Evolutionary conservation across 2,329 filamentous ascomycete species (phyloP).

Genomic region (Ophiostoma novo-ulmi): DNA sequence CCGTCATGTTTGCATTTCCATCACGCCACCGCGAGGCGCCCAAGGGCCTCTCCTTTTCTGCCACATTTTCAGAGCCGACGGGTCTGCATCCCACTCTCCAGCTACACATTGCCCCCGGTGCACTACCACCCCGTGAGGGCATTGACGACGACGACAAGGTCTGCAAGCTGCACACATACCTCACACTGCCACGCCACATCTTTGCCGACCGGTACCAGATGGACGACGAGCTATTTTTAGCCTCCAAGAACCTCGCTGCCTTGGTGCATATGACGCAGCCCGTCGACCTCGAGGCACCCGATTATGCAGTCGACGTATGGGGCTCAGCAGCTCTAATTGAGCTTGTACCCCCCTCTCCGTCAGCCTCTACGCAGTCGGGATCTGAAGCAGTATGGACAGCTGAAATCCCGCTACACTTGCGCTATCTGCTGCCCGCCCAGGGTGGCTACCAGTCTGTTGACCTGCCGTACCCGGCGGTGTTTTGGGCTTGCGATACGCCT

Average conservation of each 20-base stretch:
- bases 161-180: conserved; percentile 71
- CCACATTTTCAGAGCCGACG: conserved; percentile 62
- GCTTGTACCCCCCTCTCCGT: conserved; percentile 46
- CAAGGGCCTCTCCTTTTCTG: conserved; percentile 50
- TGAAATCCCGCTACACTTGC: conserved; percentile 75
- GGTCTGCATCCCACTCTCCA: conserved; percentile 80
- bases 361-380: conserved; percentile 26
- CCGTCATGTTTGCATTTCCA: conserved; percentile 77
- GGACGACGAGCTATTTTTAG: conserved; percentile 66
- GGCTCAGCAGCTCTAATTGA: conserved; percentile 74
- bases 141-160: conserved; percentile 19
- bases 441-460: conserved; percentile 51
- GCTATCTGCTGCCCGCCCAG: conserved; percentile 64
- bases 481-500: conserved; percentile 78
- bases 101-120: conserved; percentile 54
- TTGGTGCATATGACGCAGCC: conserved; percentile 66
- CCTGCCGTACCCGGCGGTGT: conserved; percentile 77
- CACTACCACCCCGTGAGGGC: conserved; percentile 39
- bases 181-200: conserved; percentile 73
- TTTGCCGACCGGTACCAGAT: conserved; percentile 90
- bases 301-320: conserved; percentile 72
- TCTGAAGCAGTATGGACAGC: conserved; percentile 50
- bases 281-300: conserved; percentile 85
- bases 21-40: conserved; percentile 64
- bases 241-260: conserved; percentile 69